Conservation (phyloP, 805 yeast genomes). For the Hanseniaspora nectarophila region DNA sequence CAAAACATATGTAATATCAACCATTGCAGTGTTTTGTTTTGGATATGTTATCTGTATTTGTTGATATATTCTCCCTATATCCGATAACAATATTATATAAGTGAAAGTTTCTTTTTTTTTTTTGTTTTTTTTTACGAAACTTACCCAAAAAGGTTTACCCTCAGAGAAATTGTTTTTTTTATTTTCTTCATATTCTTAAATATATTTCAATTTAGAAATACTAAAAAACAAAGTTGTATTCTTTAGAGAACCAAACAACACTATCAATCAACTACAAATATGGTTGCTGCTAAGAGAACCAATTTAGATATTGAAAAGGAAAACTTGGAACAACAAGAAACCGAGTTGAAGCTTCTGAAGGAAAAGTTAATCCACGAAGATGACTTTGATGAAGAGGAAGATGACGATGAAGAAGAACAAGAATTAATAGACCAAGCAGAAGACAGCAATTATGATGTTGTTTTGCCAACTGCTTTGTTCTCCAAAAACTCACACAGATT, state of each 20-base stretch:
- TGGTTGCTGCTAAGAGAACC: slow-evolving; percentile 8
- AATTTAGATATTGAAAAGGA: slow-evolving; percentile 2
- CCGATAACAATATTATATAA: too few species aligned
- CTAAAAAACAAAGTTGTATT: neutral
- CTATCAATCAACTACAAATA: neutral
- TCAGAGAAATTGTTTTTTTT: neutral
- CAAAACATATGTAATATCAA: neutral
- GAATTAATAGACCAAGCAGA: neutral
- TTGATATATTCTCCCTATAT: too few species aligned
- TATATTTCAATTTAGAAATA: too few species aligned
- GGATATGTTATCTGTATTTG: too few species aligned
- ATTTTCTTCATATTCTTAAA: too few species aligned
- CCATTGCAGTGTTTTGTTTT: neutral
- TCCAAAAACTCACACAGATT: slow-evolving; percentile 13
- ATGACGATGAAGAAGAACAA: neutral
- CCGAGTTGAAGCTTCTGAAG: slow-evolving; percentile 7
- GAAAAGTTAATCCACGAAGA: slow-evolving; percentile 2
- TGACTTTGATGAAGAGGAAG: slow-evolving; percentile 6
- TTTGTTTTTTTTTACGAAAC: neutral
- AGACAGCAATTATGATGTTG: neutral
- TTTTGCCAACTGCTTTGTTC: slow-evolving; percentile 9
- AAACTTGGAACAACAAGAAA: neutral
- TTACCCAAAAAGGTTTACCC: too few species aligned
- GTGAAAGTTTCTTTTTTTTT: neutral
- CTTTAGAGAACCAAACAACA: neutral